A percentile compares a stretch with the other conserved stretches of the same genome.
phyloP scores from a whole-genome alignment of 345 rosid species.

The Boechera divaricarpa region DNA sequence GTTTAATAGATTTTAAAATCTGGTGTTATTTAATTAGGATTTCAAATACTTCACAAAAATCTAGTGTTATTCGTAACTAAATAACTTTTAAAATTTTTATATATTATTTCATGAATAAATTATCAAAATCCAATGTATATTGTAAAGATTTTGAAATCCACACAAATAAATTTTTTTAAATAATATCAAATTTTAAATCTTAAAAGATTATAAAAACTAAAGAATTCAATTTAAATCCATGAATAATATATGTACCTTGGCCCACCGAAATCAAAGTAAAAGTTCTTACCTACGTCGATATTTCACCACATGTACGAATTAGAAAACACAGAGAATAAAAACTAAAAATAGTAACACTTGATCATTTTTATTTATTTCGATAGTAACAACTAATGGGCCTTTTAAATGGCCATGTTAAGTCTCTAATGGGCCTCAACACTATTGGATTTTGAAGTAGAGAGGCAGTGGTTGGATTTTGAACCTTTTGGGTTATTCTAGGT shows the following conservation, averaged over 20 bases:
- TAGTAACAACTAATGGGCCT: not conserved
- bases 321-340: constrained; percentile 1
- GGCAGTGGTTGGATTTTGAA: not conserved
- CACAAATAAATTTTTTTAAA: too few species aligned
- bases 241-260: not conserved
- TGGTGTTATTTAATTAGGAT: too few species aligned
- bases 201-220: too few species aligned
- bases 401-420: not conserved
- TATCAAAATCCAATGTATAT: too few species aligned
- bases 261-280: not conserved
- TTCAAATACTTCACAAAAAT: too few species aligned
- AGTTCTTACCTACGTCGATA: not conserved
- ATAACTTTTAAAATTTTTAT: too few species aligned
- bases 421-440: not conserved
- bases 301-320: constrained; percentile 24
- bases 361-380: not conserved
- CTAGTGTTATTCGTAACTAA: too few species aligned
- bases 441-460: not conserved
- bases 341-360: constrained; percentile 18
- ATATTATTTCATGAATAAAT: too few species aligned
- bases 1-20: too few species aligned
- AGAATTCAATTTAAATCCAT: not conserved
- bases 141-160: too few species aligned
- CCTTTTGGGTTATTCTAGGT: not conserved
- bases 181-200: too few species aligned